phyloP scores from a whole-genome alignment of 305 asterid genomes.

The Solanum hybrid region DNA sequence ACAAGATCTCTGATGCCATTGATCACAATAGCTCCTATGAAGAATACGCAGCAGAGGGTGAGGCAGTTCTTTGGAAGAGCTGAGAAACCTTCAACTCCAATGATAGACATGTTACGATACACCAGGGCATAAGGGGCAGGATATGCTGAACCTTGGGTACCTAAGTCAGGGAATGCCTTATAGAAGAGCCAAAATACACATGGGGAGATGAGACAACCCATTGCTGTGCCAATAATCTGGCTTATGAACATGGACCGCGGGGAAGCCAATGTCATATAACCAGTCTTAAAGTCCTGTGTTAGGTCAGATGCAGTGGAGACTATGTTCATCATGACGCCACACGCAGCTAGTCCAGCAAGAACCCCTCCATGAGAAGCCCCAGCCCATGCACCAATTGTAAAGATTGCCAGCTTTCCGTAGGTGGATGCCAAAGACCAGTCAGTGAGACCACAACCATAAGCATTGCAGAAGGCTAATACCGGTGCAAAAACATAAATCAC shows the following conservation, averaged over 20 bases:
- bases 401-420: conserved; percentile 85
- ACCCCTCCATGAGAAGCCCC: conserved; percentile 77
- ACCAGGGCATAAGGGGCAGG: conserved; percentile 68
- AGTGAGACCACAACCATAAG: conserved; percentile 89
- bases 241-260: conserved; percentile 87
- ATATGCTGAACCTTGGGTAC: conserved; percentile 45
- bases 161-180: conserved; percentile 56
- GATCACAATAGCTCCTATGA: conserved; percentile 40
- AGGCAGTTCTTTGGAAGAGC: conserved; percentile 71
- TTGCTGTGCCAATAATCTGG: conserved; percentile 85
- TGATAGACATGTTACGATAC: conserved; percentile 63
- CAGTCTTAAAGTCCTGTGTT: conserved; percentile 83
- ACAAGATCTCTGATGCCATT: conserved; percentile 50
- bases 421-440: conserved; percentile 89
- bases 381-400: conserved; percentile 82
- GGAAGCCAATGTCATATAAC: conserved; percentile 84
- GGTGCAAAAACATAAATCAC: conserved; percentile 74
- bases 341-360: conserved; percentile 86
- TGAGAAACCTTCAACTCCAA: conserved; percentile 74
- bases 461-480: conserved; percentile 84
- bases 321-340: conserved; percentile 97
- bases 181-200: conserved; percentile 84
- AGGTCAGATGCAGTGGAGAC: conserved; percentile 93
- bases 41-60: conserved; percentile 56
- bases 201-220: conserved; percentile 83